Conservation (phyloP, 2,329 filamentous ascomycete species). For the Pseudocercospora eumusae region DNA sequence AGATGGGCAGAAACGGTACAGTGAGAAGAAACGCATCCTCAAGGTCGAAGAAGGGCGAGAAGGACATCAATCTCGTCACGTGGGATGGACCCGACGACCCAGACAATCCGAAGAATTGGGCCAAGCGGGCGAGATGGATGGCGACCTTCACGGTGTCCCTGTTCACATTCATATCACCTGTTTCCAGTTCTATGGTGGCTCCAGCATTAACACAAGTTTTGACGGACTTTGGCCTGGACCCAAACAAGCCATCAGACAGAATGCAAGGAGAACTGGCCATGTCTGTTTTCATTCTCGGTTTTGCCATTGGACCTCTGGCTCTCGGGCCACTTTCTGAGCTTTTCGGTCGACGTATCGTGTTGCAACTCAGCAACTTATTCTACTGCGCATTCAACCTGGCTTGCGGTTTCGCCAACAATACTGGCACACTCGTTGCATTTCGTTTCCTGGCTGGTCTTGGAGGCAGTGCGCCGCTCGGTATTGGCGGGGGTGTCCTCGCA, state of each 20-base stretch:
- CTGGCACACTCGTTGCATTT: constrained; percentile 41
- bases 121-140: constrained; percentile 47
- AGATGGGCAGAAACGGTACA: constrained; percentile 31
- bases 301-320: constrained; percentile 42
- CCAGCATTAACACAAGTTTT: constrained; percentile 38
- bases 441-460: constrained; percentile 44
- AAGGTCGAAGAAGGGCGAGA: constrained; percentile 36
- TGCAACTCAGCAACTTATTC: constrained; percentile 42
- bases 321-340: constrained; percentile 43
- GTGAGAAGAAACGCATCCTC: constrained; percentile 35
- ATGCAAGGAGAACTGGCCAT: constrained; percentile 34
- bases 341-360: constrained; percentile 41
- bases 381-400: constrained; percentile 44
- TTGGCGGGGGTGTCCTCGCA: constrained; percentile 44
- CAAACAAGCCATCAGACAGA: constrained; percentile 20
- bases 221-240: constrained; percentile 31
- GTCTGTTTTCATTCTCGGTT: constrained; percentile 44
- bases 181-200: constrained; percentile 45
- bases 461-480: constrained; percentile 42
- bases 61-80: constrained; percentile 43
- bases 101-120: constrained; percentile 52
- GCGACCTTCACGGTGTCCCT: constrained; percentile 47
- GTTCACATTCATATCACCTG: constrained; percentile 45
- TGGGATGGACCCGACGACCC: constrained; percentile 52
- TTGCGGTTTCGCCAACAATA: constrained; percentile 41